A percentile compares a stretch with the other conserved stretches of the same genome.
phyloP scores from a whole-genome alignment of 2,329 filamentous ascomycete genomes.

The Claviceps sorghi region DNA sequence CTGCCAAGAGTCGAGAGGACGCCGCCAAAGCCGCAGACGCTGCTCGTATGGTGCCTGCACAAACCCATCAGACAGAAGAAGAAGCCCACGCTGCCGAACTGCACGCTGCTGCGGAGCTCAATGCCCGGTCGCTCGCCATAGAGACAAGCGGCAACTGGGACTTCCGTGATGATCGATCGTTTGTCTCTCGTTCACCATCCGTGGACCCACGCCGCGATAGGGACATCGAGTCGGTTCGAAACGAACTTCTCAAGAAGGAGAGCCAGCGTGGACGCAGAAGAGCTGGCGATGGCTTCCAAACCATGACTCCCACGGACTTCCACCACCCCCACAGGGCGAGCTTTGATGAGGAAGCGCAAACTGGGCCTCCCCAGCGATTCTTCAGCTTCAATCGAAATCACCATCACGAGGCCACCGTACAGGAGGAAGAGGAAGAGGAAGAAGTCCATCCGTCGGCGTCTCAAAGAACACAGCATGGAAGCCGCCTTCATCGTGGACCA shows the following conservation, averaged over 20 bases:
- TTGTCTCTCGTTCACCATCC: conserved; percentile 13
- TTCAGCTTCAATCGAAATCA: conserved; percentile 16
- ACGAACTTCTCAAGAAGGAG: conserved; percentile 23
- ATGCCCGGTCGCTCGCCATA: conserved; percentile 19
- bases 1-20: conserved; percentile 46
- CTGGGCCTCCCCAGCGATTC: conserved; percentile 17
- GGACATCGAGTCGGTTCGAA: conserved; percentile 25
- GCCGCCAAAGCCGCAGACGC: conserved; percentile 47
- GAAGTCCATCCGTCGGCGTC: conserved; percentile 7
- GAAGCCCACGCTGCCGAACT: conserved; percentile 23
- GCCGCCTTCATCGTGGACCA: neutral
- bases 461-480: conserved; percentile 1
- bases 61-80: conserved; percentile 14
- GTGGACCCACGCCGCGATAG: conserved; percentile 22
- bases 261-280: conserved; percentile 35
- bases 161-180: conserved; percentile 6
- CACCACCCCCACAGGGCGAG: conserved; percentile 19
- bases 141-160: conserved; percentile 13
- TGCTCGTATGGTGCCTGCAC: conserved; percentile 46
- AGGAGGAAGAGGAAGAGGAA: conserved; percentile 9
- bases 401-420: neutral
- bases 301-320: conserved; percentile 17
- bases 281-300: conserved; percentile 30
- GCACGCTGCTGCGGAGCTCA: conserved; percentile 31
- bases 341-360: conserved; percentile 31